These are phyloP conservation scores for Curvularia sp. DNA, from an alignment of 2,329 filamentous ascomycete species.

Conservation along the genomic window DNA sequence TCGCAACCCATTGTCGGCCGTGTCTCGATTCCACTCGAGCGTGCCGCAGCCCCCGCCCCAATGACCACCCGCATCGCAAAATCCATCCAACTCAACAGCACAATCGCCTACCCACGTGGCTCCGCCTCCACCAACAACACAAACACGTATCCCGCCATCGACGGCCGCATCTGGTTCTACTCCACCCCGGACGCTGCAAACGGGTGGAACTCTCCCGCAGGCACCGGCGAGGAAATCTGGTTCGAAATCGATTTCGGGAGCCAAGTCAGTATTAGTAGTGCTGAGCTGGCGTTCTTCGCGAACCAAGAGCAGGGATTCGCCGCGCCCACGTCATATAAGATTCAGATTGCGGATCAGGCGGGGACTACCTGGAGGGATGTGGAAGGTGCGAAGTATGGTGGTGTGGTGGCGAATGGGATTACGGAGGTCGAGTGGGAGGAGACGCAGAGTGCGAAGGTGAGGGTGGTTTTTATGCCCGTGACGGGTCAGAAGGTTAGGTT, in stretches of 20 bases:
- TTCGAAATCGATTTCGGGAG: constrained; percentile 49
- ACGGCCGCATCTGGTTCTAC: constrained; percentile 53
- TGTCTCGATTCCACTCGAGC: constrained; percentile 33
- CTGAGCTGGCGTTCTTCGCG: constrained; percentile 51
- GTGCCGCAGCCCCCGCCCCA: constrained; percentile 25
- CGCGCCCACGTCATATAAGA: constrained; percentile 37
- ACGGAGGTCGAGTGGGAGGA: constrained; percentile 44
- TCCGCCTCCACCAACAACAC: constrained; percentile 39
- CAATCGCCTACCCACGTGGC: constrained; percentile 41
- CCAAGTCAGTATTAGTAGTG: constrained; percentile 33
- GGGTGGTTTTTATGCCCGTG: constrained; percentile 45
- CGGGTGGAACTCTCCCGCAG: constrained; percentile 48
- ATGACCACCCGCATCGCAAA: constrained; percentile 46
- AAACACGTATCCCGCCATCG: constrained; percentile 48
- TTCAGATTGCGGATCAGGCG: constrained; percentile 34
- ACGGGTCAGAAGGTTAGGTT: constrained; percentile 44
- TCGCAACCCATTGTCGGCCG: constrained; percentile 36
- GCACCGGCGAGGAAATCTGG: constrained; percentile 44
- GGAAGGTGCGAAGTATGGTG: constrained; percentile 25
- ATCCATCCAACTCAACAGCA: constrained; percentile 46
- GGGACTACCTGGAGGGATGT: constrained; percentile 40
- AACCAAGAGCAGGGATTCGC: constrained; percentile 40
- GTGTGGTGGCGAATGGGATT: constrained; percentile 48
- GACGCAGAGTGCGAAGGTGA: constrained; percentile 34
- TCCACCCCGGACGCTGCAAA: constrained; percentile 46